Percentiles rank a stretch among this genome's conserved stretches.
Conservation (phyloP, 345 rosid species). For the Rhodamnia rubescens region DNA sequence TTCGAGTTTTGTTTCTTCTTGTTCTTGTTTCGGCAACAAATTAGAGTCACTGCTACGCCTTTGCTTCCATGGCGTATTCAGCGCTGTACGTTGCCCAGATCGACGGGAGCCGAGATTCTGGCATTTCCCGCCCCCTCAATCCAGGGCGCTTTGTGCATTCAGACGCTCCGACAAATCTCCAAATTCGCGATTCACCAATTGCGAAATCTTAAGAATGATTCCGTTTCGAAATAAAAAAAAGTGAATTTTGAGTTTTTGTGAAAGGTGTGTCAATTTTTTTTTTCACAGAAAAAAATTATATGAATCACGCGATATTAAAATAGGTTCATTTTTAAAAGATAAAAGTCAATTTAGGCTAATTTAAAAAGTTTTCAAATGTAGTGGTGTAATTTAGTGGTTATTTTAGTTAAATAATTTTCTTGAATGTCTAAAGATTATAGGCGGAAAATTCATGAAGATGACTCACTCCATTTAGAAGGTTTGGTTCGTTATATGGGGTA, state of each 20-base stretch:
- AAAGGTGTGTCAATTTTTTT: too few relatives aligned
- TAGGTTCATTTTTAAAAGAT: too few relatives aligned
- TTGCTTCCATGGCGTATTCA: slow-evolving; percentile 22
- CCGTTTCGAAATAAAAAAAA: not conserved
- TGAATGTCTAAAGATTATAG: too few relatives aligned
- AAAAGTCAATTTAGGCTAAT: too few relatives aligned
- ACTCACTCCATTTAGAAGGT: too few relatives aligned
- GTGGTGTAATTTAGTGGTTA: too few relatives aligned
- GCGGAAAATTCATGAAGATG: too few relatives aligned
- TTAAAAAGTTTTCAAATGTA: too few relatives aligned
- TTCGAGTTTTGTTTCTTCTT: not conserved
- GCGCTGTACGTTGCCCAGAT: slow-evolving; percentile 77
- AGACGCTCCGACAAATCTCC: slow-evolving; percentile 22
- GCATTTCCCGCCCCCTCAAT: slow-evolving; percentile 1
- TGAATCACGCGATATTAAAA: too few relatives aligned
- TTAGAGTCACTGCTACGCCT: slow-evolving; percentile 72
- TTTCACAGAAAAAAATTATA: too few relatives aligned
- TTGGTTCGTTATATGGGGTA: too few relatives aligned
- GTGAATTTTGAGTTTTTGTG: too few relatives aligned
- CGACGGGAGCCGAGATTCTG: slow-evolving; percentile 34
- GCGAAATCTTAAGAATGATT: not conserved
- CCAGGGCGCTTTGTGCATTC: slow-evolving; percentile 30
- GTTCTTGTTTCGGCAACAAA: slow-evolving; percentile 23
- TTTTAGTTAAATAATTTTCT: not conserved
- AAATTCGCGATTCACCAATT: not conserved